Conservation (phyloP, 2,329 filamentous ascomycete genomes). For the Seiridium unicorne region DNA sequence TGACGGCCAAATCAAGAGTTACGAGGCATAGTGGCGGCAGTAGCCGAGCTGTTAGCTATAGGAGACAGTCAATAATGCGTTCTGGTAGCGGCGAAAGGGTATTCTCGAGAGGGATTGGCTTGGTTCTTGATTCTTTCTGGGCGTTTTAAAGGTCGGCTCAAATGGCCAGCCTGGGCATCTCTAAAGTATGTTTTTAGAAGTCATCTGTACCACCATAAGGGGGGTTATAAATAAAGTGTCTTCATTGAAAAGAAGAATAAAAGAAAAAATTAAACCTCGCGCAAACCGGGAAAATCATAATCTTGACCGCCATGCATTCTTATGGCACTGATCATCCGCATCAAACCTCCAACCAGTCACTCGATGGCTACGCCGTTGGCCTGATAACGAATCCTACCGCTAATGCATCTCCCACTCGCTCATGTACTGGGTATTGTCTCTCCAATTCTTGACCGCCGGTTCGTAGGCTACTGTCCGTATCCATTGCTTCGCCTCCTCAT, state of each 20-base stretch:
- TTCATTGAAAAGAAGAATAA: not conserved
- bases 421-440: slow-evolving; percentile 1
- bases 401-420: slow-evolving; percentile 6
- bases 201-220: slow-evolving; percentile 5
- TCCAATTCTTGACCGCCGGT: not conserved
- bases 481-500: not conserved
- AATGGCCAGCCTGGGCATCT: slow-evolving; percentile 1
- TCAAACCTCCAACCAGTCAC: too few relatives aligned
- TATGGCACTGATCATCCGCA: too few relatives aligned
- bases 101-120: not conserved
- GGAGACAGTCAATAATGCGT: not conserved
- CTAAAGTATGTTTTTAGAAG: not conserved
- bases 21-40: slow-evolving; percentile 43
- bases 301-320: not conserved
- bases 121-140: slow-evolving; percentile 4
- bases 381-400: not conserved
- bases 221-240: slow-evolving; percentile 1
- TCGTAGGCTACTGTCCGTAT: not conserved
- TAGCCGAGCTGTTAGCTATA: not conserved
- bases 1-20: slow-evolving; percentile 55
- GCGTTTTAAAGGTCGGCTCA: slow-evolving; percentile 4
- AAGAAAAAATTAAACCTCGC: too few relatives aligned
- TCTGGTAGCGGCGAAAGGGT: slow-evolving; percentile 5
- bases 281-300: too few relatives aligned
- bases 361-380: too few relatives aligned